Percentiles rank a stretch among this genome's conserved stretches.
These are phyloP conservation scores for Didymella pinodella DNA, from an alignment of 2,329 filamentous ascomycete species.

Conservation along the genomic window DNA sequence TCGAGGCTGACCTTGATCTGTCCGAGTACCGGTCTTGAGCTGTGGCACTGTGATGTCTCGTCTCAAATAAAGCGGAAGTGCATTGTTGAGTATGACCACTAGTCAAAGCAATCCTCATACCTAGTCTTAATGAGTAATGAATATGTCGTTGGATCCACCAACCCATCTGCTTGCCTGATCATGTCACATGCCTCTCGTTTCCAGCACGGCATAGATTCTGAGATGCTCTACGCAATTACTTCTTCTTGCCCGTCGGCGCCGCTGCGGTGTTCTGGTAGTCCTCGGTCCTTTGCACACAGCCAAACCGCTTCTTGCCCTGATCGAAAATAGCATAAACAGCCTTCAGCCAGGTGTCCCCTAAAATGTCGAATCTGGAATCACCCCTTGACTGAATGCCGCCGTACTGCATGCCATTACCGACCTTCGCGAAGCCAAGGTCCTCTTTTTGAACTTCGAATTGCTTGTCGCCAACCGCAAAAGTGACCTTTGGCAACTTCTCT, in stretches of 20 bases:
- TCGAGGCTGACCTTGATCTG: slow-evolving; percentile 48
- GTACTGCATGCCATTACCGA: slow-evolving; percentile 64
- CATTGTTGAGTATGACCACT: not conserved
- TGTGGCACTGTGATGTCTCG: not conserved
- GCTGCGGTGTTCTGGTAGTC: slow-evolving; percentile 35
- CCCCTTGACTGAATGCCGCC: slow-evolving; percentile 69
- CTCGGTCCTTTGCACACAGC: slow-evolving; percentile 62
- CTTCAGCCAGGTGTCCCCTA: slow-evolving; percentile 71
- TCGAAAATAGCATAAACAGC: slow-evolving; percentile 72
- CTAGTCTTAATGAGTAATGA: slow-evolving; percentile 19
- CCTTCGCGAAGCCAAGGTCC: slow-evolving; percentile 66
- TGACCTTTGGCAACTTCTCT: slow-evolving; percentile 66
- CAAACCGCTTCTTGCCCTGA: slow-evolving; percentile 66
- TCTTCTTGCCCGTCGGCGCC: slow-evolving; percentile 11
- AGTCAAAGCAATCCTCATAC: not conserved
- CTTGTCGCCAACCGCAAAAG: slow-evolving; percentile 69
- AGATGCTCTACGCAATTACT: not conserved
- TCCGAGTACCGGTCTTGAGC: slow-evolving; percentile 25
- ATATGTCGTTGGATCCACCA: not conserved
- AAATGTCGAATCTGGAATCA: slow-evolving; percentile 63
- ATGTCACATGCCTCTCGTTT: not conserved
- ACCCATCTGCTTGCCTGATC: not conserved
- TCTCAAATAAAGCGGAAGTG: not conserved
- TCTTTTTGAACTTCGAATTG: slow-evolving; percentile 69
- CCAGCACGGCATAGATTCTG: too few relatives aligned